phyloP scores from a whole-genome alignment of 306 rosid species.

The Lathyrus tuberosus region DNA sequence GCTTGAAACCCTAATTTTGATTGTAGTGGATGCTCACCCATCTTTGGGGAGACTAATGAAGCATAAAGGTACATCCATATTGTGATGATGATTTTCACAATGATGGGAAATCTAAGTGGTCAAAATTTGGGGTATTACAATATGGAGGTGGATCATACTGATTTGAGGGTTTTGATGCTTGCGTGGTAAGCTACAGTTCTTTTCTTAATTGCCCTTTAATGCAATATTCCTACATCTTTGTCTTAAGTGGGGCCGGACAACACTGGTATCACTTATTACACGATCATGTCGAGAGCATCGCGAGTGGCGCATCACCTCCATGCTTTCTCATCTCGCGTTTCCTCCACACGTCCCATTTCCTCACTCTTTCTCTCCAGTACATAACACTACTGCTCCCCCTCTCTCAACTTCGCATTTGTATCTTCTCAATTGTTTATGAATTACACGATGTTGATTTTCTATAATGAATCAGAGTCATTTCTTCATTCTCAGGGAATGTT shows the following conservation, averaged over 20 bases:
- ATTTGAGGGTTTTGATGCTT: constrained; percentile 95
- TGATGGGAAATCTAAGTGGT: too few species aligned
- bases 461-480: constrained; percentile 21
- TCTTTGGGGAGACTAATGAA: too few species aligned
- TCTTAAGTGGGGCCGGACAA: background rate
- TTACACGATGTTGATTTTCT: background rate
- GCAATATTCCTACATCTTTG: too few species aligned
- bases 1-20: too few species aligned
- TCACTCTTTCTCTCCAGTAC: constrained; percentile 47
- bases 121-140: too few species aligned
- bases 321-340: constrained; percentile 44
- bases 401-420: constrained; percentile 4
- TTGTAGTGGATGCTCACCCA: too few species aligned
- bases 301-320: constrained; percentile 49
- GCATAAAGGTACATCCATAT: too few species aligned
- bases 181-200: constrained; percentile 75
- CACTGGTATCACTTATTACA: too few species aligned
- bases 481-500: constrained; percentile 53
- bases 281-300: constrained; percentile 48
- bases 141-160: constrained; percentile 88
- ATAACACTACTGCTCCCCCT: background rate
- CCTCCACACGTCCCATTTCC: constrained; percentile 43
- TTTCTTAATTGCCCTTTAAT: constrained; percentile 14
- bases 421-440: background rate
- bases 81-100: too few species aligned